phyloP scores from a whole-genome alignment of 176 grass and related monocot genomes.

The Rhynchospora breviuscula region DNA sequence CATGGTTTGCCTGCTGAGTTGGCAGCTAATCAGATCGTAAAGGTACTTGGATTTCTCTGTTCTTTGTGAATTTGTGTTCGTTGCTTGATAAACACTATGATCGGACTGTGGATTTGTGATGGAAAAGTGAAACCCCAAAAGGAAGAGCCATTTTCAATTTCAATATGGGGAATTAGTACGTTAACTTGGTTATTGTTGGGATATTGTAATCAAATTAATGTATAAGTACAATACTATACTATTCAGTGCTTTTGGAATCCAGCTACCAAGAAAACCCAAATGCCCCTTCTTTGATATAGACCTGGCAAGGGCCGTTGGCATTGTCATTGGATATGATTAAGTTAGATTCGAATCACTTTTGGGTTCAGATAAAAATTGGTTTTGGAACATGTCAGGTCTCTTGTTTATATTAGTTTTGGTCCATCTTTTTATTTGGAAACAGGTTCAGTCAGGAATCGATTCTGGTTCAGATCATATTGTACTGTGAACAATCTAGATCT shows the following conservation, averaged over 20 bases:
- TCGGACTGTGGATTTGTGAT: not conserved
- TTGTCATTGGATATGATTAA: no score
- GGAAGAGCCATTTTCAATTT: no score
- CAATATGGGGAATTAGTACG: not conserved
- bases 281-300: no score
- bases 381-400: no score
- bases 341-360: no score
- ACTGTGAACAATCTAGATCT: no score
- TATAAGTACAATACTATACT: not conserved
- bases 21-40: slow-evolving; percentile 80
- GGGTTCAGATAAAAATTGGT: no score
- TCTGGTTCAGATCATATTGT: no score
- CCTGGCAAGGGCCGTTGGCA: no score
- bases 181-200: not conserved
- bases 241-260: not conserved
- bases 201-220: not conserved
- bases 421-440: no score
- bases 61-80: not conserved
- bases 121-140: not conserved
- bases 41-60: slow-evolving; percentile 37
- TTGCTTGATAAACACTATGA: not conserved
- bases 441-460: no score
- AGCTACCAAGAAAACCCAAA: not conserved
- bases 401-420: no score
- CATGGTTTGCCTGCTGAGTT: slow-evolving; percentile 53